A percentile compares a stretch with the other conserved stretches of the same genome.
These are phyloP conservation scores for Danielia reshetovae DNA, from an alignment of 805 yeast genomes.

Conservation along the genomic window DNA sequence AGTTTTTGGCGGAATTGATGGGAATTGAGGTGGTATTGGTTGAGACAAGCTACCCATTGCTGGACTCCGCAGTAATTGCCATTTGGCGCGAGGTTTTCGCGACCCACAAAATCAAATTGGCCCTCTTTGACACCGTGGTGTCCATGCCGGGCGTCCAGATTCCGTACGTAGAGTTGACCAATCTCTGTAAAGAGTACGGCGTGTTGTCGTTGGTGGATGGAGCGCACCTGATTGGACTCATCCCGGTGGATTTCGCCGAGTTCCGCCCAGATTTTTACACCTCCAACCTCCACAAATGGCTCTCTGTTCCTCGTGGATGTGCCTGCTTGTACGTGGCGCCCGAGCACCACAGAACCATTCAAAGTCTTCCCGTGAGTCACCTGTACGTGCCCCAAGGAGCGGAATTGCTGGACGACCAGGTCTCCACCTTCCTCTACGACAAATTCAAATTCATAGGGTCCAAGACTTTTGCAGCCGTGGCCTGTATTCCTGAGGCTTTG, in stretches of 20 bases:
- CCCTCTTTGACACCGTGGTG: slow-evolving; percentile 53
- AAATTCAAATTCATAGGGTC: slow-evolving; percentile 54
- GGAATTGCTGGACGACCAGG: slow-evolving; percentile 17
- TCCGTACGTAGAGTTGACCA: slow-evolving; percentile 50
- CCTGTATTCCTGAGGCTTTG: slow-evolving; percentile 45
- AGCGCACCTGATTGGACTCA: slow-evolving; percentile 63
- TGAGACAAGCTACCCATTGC: slow-evolving; percentile 13
- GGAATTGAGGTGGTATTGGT: slow-evolving; percentile 23
- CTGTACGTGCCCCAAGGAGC: slow-evolving; percentile 35
- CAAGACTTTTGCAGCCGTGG: slow-evolving; percentile 39
- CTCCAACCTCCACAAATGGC: slow-evolving; percentile 71
- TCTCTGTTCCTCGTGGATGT: slow-evolving; percentile 52
- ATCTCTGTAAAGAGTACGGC: slow-evolving; percentile 41
- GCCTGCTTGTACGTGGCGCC: slow-evolving; percentile 57
- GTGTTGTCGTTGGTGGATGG: slow-evolving; percentile 64
- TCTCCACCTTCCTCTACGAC: slow-evolving; percentile 30
- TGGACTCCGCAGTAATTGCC: slow-evolving; percentile 20
- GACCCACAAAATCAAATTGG: slow-evolving; percentile 29
- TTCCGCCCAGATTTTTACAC: slow-evolving; percentile 57
- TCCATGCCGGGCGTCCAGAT: slow-evolving; percentile 62
- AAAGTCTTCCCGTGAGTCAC: slow-evolving; percentile 58
- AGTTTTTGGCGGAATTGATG: slow-evolving; percentile 31
- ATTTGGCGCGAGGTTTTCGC: slow-evolving; percentile 21
- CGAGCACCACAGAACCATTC: slow-evolving; percentile 46
- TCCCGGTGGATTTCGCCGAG: slow-evolving; percentile 37